A percentile compares a stretch with the other conserved stretches of the same genome.
Evolutionary conservation across 805 yeast genomes (phyloP).

Genomic region (Yarrowia yakushimensis): DNA sequence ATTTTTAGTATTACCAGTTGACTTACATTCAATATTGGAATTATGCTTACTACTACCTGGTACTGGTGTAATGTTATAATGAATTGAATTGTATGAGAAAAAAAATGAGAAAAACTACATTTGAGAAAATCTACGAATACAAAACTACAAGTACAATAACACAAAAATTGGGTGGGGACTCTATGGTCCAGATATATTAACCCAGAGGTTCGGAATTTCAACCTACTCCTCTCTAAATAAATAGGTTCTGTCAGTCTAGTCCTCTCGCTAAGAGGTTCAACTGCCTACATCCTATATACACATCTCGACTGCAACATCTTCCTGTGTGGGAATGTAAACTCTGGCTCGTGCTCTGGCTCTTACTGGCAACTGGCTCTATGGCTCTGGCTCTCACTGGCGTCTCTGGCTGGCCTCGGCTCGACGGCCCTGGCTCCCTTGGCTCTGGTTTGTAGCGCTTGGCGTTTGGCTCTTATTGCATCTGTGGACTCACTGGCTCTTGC

Average conservation of each 20-base stretch:
- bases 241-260: constrained; percentile 15
- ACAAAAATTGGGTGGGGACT: constrained; percentile 12
- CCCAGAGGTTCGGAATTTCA: constrained; percentile 15
- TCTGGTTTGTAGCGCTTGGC: constrained; percentile 1
- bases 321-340: background rate
- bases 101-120: background rate
- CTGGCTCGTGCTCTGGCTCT: constrained; percentile 20
- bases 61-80: too few relatives aligned
- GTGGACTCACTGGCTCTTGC: constrained; percentile 16
- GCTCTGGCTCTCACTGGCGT: background rate
- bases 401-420: constrained; percentile 8
- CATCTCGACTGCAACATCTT: constrained; percentile 19
- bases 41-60: too few relatives aligned
- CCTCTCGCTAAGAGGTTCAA: constrained; percentile 16
- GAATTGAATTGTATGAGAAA: too few relatives aligned
- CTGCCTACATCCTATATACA: constrained; percentile 18
- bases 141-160: background rate
- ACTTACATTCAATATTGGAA: too few relatives aligned
- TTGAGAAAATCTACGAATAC: background rate
- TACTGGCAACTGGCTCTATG: background rate
- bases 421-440: constrained; percentile 10
- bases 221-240: constrained; percentile 12
- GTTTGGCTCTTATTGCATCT: constrained; percentile 10
- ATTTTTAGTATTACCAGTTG: too few relatives aligned
- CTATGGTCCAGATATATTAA: background rate